Base-by-base conservation (phyloP, 2,329 filamentous ascomycete species). In the Scedosporium boydii region DNA sequence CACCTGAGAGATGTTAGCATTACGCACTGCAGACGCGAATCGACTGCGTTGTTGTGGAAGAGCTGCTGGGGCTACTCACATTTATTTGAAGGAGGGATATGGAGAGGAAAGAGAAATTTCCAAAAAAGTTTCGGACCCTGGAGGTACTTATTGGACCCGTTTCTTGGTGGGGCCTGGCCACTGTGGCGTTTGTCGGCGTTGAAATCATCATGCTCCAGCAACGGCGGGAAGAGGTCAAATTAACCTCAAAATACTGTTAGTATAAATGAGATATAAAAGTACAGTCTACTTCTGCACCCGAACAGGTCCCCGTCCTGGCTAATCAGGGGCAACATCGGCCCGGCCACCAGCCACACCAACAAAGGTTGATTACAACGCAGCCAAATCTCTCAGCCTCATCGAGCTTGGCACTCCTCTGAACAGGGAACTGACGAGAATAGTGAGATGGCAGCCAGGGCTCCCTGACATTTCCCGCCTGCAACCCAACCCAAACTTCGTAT, bases 61-160 rank as follows among this genome's bases (percentile, higher is more conserved):
- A 60, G 14, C 51, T 41, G 46, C 14, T 48, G 46, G 10, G 48
- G n/a, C n/a, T 23, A 61, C 59, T 62, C 34, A 62, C 60, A 62
- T 62, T 62, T 62, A 62, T 58, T 62, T 62, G 60, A 62, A 62
- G 60, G 60, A 62, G 60, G 60, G 60, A 57, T 58, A 44, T 44
- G 58, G 38, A 61, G 60, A 58, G 44, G 29, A 48, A 56, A 41
- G 42, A 48, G 34, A 57, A 62, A 57, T 27, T 27, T 46, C 12
- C n/a, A 62, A 12, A 57, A 16, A 53, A 26, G n/a, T 53, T 26
- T 21, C 16, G 48, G 48, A 23, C 18, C 21, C n/a, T 53, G 48
- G 48, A 26, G 48, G n/a, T 21, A 53, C n/a, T n/a, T 53, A 46
- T 46, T 18, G 5, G 18, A 10, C 9, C n/a, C 6, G 10, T 53